Percentiles rank a stretch among this genome's conserved stretches.
Evolutionary conservation across 495 filamentous ascomycete genomes (phyloP).

Genomic region (Talaromyces thailandensis): DNA sequence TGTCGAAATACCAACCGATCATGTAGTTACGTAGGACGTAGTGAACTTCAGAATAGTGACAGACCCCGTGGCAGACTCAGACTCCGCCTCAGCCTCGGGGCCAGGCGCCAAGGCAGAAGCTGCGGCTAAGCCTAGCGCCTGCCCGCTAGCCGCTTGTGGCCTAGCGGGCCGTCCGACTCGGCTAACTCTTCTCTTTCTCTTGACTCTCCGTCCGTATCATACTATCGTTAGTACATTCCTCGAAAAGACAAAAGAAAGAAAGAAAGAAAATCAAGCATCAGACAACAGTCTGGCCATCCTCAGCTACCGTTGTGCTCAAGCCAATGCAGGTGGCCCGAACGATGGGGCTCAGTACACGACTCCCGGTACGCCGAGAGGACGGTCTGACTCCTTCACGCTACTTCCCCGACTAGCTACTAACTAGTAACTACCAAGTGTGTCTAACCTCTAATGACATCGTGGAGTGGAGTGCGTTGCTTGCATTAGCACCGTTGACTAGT

Average conservation of each 20-base stretch:
- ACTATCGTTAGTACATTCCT: too few species aligned
- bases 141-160: background rate
- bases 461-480: background rate
- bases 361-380: background rate
- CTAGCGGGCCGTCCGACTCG: background rate
- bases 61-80: background rate
- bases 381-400: background rate
- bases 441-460: background rate
- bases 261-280: background rate
- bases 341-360: background rate
- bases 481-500: constrained; percentile 3
- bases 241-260: too few species aligned
- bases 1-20: too few species aligned
- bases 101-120: constrained; percentile 1
- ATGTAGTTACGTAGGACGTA: too few species aligned
- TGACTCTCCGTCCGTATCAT: background rate
- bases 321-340: background rate
- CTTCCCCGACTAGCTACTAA: background rate
- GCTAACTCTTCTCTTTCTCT: background rate
- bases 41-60: too few species aligned
- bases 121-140: constrained; percentile 1
- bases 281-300: background rate
- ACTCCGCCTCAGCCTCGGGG: background rate
- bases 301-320: background rate
- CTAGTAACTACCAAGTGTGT: background rate